These are phyloP conservation scores for Terana coerulea DNA, from an alignment of 768 basidiomycete species.

Conservation along the genomic window DNA sequence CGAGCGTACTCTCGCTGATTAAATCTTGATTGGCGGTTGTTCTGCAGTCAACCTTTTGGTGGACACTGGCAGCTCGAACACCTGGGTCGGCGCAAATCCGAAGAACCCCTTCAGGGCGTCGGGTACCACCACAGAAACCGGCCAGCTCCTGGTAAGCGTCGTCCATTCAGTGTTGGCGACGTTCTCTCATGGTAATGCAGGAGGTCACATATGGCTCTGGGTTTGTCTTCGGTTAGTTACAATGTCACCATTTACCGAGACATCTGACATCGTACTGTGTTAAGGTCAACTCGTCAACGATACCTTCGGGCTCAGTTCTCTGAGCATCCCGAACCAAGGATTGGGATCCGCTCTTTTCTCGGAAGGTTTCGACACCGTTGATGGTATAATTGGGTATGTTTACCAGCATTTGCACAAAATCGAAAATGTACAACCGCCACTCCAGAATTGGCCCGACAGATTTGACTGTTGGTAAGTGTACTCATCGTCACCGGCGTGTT, in stretches of 20 bases:
- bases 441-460: slow-evolving; percentile 53
- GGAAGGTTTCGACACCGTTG: slow-evolving; percentile 42
- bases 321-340: slow-evolving; percentile 51
- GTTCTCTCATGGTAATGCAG: neutral
- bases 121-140: neutral
- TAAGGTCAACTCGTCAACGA: neutral
- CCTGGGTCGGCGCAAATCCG: slow-evolving; percentile 1
- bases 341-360: slow-evolving; percentile 53
- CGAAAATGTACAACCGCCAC: neutral
- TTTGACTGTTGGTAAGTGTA: slow-evolving; percentile 47
- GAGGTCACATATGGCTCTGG: slow-evolving; percentile 10
- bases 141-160: slow-evolving; percentile 1
- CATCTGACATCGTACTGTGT: neutral
- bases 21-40: no score
- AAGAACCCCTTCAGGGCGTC: neutral
- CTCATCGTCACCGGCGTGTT: neutral
- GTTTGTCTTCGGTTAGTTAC: neutral
- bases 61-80: slow-evolving; percentile 10
- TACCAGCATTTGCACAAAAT: neutral
- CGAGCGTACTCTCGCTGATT: no score
- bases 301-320: slow-evolving; percentile 42
- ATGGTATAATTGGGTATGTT: slow-evolving; percentile 61
- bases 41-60: slow-evolving; percentile 6
- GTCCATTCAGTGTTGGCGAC: neutral
- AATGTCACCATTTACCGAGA: neutral